Evolutionary conservation across 2,329 filamentous ascomycete species (phyloP).

Genomic region (Tolypocladium inflatum): DNA sequence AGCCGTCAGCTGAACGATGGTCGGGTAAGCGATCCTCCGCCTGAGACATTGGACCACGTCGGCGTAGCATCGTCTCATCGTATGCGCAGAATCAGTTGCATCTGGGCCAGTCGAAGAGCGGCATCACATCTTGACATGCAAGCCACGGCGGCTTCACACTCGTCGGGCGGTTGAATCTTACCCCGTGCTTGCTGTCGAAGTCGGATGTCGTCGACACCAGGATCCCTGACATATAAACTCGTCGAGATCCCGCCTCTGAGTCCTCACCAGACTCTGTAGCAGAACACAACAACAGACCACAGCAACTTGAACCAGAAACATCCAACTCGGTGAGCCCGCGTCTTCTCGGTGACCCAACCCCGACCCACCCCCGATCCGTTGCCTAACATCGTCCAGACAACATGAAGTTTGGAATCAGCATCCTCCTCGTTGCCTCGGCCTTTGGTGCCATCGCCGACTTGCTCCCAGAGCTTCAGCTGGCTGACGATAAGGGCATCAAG

Average conservation of each 20-base stretch:
- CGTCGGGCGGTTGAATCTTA: neutral
- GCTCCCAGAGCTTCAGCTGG: conserved; percentile 1
- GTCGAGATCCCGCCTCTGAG: neutral
- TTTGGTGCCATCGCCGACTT: neutral
- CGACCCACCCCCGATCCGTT: neutral
- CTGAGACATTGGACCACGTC: neutral
- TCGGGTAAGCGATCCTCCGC: neutral
- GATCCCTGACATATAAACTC: neutral
- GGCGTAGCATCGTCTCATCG: neutral
- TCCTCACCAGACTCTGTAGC: neutral
- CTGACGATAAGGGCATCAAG: conserved; percentile 2
- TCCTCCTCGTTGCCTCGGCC: conserved; percentile 1
- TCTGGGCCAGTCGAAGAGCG: neutral
- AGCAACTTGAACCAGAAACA: neutral
- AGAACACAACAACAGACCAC: neutral
- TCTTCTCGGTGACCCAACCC: neutral
- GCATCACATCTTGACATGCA: neutral
- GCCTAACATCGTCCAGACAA: neutral
- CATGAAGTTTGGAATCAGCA: conserved; percentile 2
- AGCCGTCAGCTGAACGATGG: neutral
- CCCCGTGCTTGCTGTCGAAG: neutral
- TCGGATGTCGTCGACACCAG: neutral
- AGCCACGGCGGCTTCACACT: neutral
- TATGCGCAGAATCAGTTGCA: neutral
- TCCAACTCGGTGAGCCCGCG: neutral